Conservation (phyloP, 208 protist species). For the Leishmania turanica region DNA sequence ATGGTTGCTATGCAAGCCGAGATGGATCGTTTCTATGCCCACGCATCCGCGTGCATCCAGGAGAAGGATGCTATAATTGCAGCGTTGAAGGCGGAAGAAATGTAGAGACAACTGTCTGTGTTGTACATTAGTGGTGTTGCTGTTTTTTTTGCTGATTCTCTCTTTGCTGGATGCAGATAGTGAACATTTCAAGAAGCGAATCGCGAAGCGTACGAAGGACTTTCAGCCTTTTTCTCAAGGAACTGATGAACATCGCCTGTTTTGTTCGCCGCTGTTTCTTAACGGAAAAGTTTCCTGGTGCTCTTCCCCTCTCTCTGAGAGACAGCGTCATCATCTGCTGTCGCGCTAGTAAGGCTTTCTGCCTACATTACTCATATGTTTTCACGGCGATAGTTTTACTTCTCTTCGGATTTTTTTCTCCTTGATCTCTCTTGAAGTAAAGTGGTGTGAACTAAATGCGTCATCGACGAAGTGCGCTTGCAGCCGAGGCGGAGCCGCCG, state of each 20-base stretch:
- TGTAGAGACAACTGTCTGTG: not conserved
- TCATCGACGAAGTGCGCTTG: slow-evolving; percentile 6
- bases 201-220: not conserved
- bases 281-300: not conserved
- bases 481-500: not conserved
- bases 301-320: not conserved
- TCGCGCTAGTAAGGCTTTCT: no score
- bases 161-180: not conserved
- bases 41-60: slow-evolving; percentile 15
- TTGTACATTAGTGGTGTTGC: not conserved
- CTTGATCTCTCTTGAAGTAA: no score
- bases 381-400: no score
- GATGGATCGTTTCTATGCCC: slow-evolving; percentile 16
- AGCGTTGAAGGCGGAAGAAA: slow-evolving; percentile 12
- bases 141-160: not conserved
- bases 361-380: no score
- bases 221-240: not conserved
- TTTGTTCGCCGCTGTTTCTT: not conserved
- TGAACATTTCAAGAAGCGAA: not conserved
- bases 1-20: slow-evolving; percentile 25
- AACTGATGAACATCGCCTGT: not conserved
- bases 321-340: no score
- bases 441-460: not conserved
- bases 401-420: no score
- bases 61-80: slow-evolving; percentile 30